phyloP scores from a whole-genome alignment of 768 basidiomycete species.

The Podaxis carcinomalis region DNA sequence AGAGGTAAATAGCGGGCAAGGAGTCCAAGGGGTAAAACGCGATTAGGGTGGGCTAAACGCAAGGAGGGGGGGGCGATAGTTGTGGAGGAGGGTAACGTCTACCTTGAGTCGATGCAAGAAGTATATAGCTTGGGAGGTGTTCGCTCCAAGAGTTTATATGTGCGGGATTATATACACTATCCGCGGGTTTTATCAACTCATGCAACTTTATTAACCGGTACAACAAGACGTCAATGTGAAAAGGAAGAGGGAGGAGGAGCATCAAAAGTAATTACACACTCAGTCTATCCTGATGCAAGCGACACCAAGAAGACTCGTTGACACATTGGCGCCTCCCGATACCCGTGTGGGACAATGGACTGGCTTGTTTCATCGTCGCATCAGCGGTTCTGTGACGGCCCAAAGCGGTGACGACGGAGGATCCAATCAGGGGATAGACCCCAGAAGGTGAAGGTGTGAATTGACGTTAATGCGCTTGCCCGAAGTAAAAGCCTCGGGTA shows the following conservation, averaged over 20 bases:
- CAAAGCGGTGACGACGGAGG: background rate
- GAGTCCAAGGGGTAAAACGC: background rate
- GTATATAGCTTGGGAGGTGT: background rate
- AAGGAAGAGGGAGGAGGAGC: background rate
- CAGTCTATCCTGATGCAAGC: background rate
- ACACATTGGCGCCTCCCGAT: background rate
- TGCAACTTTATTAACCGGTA: background rate
- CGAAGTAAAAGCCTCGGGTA: background rate
- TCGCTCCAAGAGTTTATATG: background rate
- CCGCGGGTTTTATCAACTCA: background rate
- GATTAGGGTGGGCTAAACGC: background rate
- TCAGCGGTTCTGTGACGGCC: slow-evolving; percentile 8
- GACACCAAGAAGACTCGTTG: background rate
- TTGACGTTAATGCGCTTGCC: background rate
- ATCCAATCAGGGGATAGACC: background rate
- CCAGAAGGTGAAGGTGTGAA: background rate
- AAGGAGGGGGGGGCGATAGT: background rate
- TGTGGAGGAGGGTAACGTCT: background rate
- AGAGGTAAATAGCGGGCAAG: background rate
- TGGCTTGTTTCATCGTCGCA: slow-evolving; percentile 1
- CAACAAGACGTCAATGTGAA: slow-evolving; percentile 5
- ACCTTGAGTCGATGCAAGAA: background rate
- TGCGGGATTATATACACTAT: slow-evolving; percentile 9
- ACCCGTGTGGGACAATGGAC: background rate
- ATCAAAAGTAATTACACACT: background rate